Percentiles rank a stretch among this genome's conserved stretches.
phyloP scores from a whole-genome alignment of 164 flowering plant genomes.

The Pachysandra terminalis region DNA sequence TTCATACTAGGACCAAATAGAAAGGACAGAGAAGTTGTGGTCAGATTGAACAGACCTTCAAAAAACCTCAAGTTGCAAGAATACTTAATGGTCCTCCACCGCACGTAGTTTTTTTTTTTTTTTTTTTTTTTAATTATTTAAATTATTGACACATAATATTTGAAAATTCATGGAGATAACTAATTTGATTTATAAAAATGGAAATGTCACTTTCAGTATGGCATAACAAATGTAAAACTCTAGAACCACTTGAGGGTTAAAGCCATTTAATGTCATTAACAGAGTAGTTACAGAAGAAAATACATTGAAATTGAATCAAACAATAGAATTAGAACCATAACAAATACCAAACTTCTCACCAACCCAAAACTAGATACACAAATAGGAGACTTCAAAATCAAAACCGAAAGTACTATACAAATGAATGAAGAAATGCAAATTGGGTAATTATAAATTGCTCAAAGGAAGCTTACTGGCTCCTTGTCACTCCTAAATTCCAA shows the following conservation, averaged over 20 bases:
- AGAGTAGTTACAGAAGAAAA: neutral
- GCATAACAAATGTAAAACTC: conserved; percentile 4
- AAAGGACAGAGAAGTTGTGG: conserved; percentile 33
- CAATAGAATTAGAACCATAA: neutral
- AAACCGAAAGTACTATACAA: too few relatives aligned
- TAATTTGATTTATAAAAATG: conserved; percentile 11
- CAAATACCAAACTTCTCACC: too few relatives aligned
- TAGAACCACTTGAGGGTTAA: conserved; percentile 9
- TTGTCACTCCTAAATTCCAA: conserved; percentile 2
- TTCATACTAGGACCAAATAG: conserved; percentile 30
- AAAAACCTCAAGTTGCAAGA: conserved; percentile 48
- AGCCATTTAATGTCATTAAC: conserved; percentile 13
- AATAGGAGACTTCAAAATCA: too few relatives aligned
- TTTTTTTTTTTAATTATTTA: conserved; percentile 10
- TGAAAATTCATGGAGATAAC: conserved; percentile 16
- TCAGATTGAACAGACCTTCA: conserved; percentile 33
- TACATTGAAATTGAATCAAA: neutral
- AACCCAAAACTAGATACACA: neutral
- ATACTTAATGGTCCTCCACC: conserved; percentile 32
- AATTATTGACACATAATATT: conserved; percentile 11
- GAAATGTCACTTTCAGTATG: conserved; percentile 23
- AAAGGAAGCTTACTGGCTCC: neutral
- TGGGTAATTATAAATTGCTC: neutral
- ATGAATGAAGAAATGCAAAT: neutral
- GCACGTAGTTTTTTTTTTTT: too few relatives aligned